Base-by-base conservation (phyloP, 1,139 yeast species). In the Scheffersomyces titani region DNA sequence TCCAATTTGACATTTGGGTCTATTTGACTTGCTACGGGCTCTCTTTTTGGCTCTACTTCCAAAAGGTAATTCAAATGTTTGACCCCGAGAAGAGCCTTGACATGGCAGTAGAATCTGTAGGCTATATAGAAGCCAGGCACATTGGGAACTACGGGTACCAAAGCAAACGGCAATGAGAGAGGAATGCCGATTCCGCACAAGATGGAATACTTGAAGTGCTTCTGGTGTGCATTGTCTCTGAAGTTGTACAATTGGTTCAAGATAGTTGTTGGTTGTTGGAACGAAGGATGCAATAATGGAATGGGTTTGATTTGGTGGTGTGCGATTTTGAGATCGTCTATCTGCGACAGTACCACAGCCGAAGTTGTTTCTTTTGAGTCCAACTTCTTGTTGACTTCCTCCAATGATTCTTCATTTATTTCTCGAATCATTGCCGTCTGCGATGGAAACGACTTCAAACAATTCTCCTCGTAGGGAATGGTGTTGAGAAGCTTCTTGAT, bases 111-210 rank as follows among this genome's bases (percentile, higher is more conserved):
- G 19, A 90, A 80, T 61, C 99, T 80, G 71, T 89, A 94, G 5
- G 90, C 79, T 51, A 93, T 72, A 68, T 92, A 94, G 65, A 94
- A 89, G 0, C 98, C 98, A 0, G 99, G 99, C n/a, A 94, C 84
- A 64, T 94, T 94, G 19, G 99, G 99, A 1, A 93, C 70, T n/a
- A 93, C 80, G 0, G 99, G 99, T 0, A 94, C 68, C 51, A 92
- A 67, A 0, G 92, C 92, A 55, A 92, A 72, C 1, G 99, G 99
- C 6, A 92, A 67, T 0, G 96, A 86, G 51, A 93, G 62, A 1
- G 98, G 98, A 2, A 94, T 73, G 2, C 88, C 87, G 40, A 88
- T 63, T 0, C 84, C 81, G 63, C 91, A 86, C 49, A 77, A 51
- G 4, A 71, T 60, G 24, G 80, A 75, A 61, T 74, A 72, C 55